Conservation (phyloP, 768 basidiomycete genomes). For the Rhodosporidiobolus sp. region DNA sequence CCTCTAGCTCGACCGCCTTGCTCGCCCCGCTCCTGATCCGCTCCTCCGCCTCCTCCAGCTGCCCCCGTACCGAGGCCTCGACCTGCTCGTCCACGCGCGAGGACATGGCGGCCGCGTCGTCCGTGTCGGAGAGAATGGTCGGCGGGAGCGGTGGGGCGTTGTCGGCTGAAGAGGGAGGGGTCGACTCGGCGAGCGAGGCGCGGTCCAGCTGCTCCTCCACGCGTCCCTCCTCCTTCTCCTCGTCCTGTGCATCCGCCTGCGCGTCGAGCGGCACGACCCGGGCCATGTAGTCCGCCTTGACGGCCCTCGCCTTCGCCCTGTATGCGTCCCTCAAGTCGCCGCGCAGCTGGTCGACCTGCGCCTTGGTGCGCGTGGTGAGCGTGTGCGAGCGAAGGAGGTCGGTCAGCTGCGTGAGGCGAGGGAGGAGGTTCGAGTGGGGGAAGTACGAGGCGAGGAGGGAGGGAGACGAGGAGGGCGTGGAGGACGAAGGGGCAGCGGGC, state of each 20-base stretch:
- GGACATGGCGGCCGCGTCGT: slow-evolving; percentile 13
- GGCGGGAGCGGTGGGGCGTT: neutral
- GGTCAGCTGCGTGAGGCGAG: neutral
- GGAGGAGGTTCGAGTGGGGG: neutral
- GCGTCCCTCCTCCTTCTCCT: neutral
- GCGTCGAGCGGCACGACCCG: neutral
- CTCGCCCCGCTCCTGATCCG: neutral
- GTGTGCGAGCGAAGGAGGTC: neutral
- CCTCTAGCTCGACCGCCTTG: neutral
- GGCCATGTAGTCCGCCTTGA: slow-evolving; percentile 28
- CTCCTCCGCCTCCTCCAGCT: neutral
- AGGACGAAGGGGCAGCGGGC: neutral
- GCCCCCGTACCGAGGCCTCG: neutral
- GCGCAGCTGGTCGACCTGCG: slow-evolving; percentile 3
- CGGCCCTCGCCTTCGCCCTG: neutral
- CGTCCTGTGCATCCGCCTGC: neutral
- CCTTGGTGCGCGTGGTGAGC: neutral
- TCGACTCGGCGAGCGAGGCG: neutral
- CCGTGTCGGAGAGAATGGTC: slow-evolving; percentile 23
- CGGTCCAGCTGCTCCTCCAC: neutral
- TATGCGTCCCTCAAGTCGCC: slow-evolving; percentile 21
- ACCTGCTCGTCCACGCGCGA: neutral
- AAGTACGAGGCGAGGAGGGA: slow-evolving; percentile 4
- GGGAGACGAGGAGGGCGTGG: neutral
- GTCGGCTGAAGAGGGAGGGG: no score